Base-by-base conservation (phyloP, 257 asterid genomes). In the Cinchona pubescens region DNA sequence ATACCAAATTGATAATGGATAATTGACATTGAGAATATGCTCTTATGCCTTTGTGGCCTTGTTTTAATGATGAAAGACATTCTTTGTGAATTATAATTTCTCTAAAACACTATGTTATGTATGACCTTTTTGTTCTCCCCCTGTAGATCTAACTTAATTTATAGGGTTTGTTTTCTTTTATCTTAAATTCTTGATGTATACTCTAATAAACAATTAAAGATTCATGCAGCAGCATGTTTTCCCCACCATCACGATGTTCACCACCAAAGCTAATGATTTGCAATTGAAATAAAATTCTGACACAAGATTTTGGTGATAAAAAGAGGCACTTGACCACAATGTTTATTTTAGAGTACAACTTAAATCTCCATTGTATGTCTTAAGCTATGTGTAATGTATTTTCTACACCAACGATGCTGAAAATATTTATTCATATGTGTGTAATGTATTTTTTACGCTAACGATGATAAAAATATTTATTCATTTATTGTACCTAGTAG, bases 231-330 rank as follows among this genome's bases (percentile, higher is more conserved):
- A 30, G n/a, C 67, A 32, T 4, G 37, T 59, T 25, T 1, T 21
- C 25, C 67, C 43, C 12, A 32, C 42, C 42, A 30, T 61, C 38
- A 30, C n/a, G n/a, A 29, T 61, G 67, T 5, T 30, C 67, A 32
- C 53, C 78, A 45, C 69, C 34, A 61, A 73, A 10, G 27, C 34
- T 62, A 30, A 46, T 62, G 49, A 46, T 62, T 19, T 60, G 34
- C 48, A 48, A 23, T 73, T 34, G 77, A 69, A 69, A 12, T 35
- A 56, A 29, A 35, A 25, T n/a, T 51, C 32, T 73, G 8, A 34
- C 69, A 42, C 40, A 43, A 61, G 70, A 43, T 59, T 42, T 32
- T 73, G 55, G 69, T 23, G 45, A 61, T 30, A 15, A 73, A 59
- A 43, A 32, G 46, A 73, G 21, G 46, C 56, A 73, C 58, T 61